Base-by-base conservation (phyloP, 1,139 yeast genomes). In the Yamadazyma oceani region DNA sequence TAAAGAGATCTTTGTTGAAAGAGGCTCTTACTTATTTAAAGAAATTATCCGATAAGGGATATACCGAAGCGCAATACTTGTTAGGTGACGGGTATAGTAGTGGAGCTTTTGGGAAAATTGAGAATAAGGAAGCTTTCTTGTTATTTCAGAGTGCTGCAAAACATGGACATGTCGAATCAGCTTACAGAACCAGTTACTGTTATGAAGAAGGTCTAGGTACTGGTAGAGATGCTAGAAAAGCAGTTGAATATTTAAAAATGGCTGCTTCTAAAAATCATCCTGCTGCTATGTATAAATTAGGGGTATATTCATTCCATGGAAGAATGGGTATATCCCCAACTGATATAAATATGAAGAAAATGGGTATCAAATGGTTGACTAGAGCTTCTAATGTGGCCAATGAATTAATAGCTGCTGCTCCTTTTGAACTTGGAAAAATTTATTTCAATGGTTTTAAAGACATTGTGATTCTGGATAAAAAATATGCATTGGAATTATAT, bases 121-220 rank as follows among this genome's bases (percentile, higher is more conserved):
- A 89, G 39, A 73, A 83, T 50, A 77, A 75, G 46, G 92, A 86
- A 47, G 85, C 97, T 2, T 84, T 87, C 50, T 51, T 64, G 2
- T 73, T 86, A 38, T 92, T 92, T 58, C 90, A 84, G 56, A 69
- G 87, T 25, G 96, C 97, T 6, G 96, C 96, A 5, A 92, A 90
- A 58, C 92, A 86, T 49, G 95, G 92, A 16, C 97, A 92, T 55
- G 74, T 85, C 9, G 97, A 92, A 58, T 80, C 94, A 38, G 90
- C 96, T 0, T 92, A 85, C 60, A 77, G 97, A 52, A 85, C 96
- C 0, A 88, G 97, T 0, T 77, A 85, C 43, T 90, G 97, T 60
- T 85, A 82, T 50, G 96, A 90, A 61, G 95, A 88, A 63, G 97
- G 97, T 5, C 69, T 90, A 62, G 98, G 98, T 5, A 85, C 94